These are phyloP conservation scores for Mortierella sp. DNA, from an alignment of 371 early-diverging fungal genomes.

Conservation along the genomic window DNA sequence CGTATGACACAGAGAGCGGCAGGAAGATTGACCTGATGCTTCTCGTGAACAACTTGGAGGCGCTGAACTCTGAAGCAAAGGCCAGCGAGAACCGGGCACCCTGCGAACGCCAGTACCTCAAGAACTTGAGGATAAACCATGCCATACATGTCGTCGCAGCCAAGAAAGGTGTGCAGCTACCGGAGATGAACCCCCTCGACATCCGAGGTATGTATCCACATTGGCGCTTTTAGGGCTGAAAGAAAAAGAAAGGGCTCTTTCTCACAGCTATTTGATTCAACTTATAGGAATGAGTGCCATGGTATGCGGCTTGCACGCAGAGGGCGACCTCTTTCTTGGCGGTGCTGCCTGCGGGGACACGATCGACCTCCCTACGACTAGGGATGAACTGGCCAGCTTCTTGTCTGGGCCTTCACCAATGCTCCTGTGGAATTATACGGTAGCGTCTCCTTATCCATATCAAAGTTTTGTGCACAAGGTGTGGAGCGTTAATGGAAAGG, in stretches of 20 bases:
- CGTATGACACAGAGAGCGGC: not conserved
- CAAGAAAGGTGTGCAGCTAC: not conserved
- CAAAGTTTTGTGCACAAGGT: no score
- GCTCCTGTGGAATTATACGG: not conserved
- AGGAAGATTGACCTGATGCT: constrained; percentile 7
- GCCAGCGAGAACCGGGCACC: not conserved
- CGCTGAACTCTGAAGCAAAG: constrained; percentile 8
- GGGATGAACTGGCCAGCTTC: constrained; percentile 3
- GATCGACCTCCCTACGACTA: constrained; percentile 3
- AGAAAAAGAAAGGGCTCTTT: not conserved
- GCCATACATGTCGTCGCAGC: not conserved
- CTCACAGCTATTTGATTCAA: not conserved
- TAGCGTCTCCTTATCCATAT: not conserved
- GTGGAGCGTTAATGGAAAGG: no score
- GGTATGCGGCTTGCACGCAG: not conserved
- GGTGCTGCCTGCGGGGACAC: not conserved
- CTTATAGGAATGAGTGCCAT: constrained; percentile 8
- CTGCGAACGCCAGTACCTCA: constrained; percentile 1
- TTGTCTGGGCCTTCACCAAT: not conserved
- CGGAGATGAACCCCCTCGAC: constrained; percentile 3
- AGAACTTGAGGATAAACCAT: constrained; percentile 12
- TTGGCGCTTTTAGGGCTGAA: not conserved
- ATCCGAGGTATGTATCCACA: constrained; percentile 8
- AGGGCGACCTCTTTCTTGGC: not conserved
- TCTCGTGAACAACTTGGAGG: not conserved